Evolutionary conservation across 179 eudicot genomes (phyloP).

Genomic region (Corrigiola litoralis): DNA sequence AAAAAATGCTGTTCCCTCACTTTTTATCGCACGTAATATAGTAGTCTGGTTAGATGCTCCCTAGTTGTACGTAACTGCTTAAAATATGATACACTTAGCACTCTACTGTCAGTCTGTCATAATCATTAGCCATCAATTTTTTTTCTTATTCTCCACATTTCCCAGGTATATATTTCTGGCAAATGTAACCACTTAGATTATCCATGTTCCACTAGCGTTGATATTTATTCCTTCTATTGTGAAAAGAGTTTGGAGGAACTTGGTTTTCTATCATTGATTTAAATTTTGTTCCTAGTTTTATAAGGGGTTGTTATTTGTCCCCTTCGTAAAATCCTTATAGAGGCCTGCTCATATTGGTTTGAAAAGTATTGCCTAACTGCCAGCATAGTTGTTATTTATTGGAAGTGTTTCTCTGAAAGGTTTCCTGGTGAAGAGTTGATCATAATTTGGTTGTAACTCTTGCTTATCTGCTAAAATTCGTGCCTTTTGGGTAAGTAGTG

Average conservation of each 20-base stretch:
- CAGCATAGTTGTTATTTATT: not conserved
- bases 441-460: not conserved
- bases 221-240: too few species aligned
- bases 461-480: constrained; percentile 1
- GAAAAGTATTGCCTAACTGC: constrained; percentile 14
- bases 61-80: constrained; percentile 15
- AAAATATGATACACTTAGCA: constrained; percentile 18
- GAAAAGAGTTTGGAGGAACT: too few species aligned
- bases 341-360: constrained; percentile 3
- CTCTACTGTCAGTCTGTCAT: constrained; percentile 6
- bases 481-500: constrained; percentile 14
- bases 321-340: constrained; percentile 5
- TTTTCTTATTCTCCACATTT: constrained; percentile 6
- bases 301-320: constrained; percentile 27
- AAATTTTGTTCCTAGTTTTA: too few species aligned
- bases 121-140: constrained; percentile 7
- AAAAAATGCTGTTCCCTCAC: too few species aligned
- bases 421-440: constrained; percentile 9
- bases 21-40: too few species aligned
- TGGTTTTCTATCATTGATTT: constrained; percentile 6
- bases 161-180: constrained; percentile 3
- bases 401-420: not conserved
- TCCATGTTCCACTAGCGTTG: too few species aligned
- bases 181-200: constrained; percentile 12
- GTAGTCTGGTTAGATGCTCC: constrained; percentile 8